phyloP scores from a whole-genome alignment of 306 rosid species.

The Rosa rugosa region DNA sequence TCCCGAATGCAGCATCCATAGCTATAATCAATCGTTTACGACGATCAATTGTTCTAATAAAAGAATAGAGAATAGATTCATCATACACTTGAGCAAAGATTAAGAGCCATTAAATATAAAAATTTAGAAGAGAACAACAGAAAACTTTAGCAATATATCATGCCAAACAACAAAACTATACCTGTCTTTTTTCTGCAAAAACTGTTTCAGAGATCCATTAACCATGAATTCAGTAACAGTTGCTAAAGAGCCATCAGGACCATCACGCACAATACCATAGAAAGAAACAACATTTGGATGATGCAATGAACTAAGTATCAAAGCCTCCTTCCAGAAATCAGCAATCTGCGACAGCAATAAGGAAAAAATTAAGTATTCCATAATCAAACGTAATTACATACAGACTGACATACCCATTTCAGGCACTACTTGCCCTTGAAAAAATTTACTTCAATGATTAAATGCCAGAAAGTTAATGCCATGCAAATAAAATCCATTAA shows the following conservation, averaged over 20 bases:
- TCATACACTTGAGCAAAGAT: conserved; percentile 10
- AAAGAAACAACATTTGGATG: conserved; percentile 99
- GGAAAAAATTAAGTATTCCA: background rate
- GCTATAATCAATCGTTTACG: conserved; percentile 97
- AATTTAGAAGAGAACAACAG: conserved; percentile 3
- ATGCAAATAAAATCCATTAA: background rate
- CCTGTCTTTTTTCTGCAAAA: conserved; percentile 98
- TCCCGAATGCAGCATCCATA: conserved; percentile 99
- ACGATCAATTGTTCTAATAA: conserved; percentile 92
- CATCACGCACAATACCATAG: conserved; percentile 98
- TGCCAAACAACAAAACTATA: conserved; percentile 22
- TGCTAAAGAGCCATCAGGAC: conserved; percentile 97
- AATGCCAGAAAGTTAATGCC: background rate
- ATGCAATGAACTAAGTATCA: conserved; percentile 88
- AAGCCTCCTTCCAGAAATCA: conserved; percentile 99
- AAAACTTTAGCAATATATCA: background rate
- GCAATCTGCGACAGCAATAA: conserved; percentile 57
- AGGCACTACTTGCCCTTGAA: background rate
- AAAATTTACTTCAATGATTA: background rate
- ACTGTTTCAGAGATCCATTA: conserved; percentile 97
- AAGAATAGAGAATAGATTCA: conserved; percentile 14
- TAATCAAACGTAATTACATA: background rate
- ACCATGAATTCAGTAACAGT: conserved; percentile 98
- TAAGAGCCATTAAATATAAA: conserved; percentile 17
- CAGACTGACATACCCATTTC: background rate